Percentiles rank a stretch among this genome's conserved stretches.
These are phyloP conservation scores for Geotrichum citri-aurantii DNA, from an alignment of 1,139 yeast genomes.

Conservation along the genomic window DNA sequence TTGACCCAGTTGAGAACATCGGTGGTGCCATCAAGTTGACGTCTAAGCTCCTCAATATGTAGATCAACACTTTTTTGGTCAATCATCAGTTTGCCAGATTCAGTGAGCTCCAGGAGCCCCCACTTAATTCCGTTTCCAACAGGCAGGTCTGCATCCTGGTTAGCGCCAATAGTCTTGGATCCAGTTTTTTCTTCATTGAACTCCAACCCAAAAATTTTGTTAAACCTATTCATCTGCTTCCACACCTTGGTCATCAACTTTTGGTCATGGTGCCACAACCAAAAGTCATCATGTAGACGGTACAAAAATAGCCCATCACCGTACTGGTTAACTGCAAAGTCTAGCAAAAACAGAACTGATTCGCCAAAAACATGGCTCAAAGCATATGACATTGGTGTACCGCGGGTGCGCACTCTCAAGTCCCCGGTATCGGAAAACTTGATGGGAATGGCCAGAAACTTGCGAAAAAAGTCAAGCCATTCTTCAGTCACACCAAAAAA, in stretches of 20 bases:
- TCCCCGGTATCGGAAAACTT: slow-evolving; percentile 5
- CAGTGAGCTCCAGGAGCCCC: slow-evolving; percentile 20
- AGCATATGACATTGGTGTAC: slow-evolving; percentile 20
- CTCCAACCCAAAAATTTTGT: slow-evolving; percentile 20
- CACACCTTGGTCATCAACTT: slow-evolving; percentile 20
- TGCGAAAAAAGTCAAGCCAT: slow-evolving; percentile 21
- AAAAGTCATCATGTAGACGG: slow-evolving; percentile 23
- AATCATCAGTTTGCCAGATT: slow-evolving; percentile 15
- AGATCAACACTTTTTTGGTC: slow-evolving; percentile 17
- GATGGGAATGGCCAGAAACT: slow-evolving; percentile 18
- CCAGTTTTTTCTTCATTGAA: slow-evolving; percentile 24
- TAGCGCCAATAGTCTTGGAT: slow-evolving; percentile 15
- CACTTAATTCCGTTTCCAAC: slow-evolving; percentile 18
- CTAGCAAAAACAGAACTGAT: slow-evolving; percentile 19
- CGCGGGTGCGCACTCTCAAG: slow-evolving; percentile 15
- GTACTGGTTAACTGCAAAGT: slow-evolving; percentile 19
- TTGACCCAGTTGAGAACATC: slow-evolving; percentile 20
- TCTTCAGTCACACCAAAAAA: slow-evolving; percentile 20
- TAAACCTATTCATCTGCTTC: slow-evolving; percentile 19
- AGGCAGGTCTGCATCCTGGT: slow-evolving; percentile 13
- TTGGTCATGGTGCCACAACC: slow-evolving; percentile 22
- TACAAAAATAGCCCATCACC: slow-evolving; percentile 19
- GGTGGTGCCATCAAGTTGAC: slow-evolving; percentile 17
- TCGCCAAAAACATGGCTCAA: slow-evolving; percentile 23
- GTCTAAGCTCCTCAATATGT: slow-evolving; percentile 20